Evolutionary conservation across 305 asterid species (phyloP), one percentile per base, ranked within the genome.

Genomic region (Salvia sclarea): DNA sequence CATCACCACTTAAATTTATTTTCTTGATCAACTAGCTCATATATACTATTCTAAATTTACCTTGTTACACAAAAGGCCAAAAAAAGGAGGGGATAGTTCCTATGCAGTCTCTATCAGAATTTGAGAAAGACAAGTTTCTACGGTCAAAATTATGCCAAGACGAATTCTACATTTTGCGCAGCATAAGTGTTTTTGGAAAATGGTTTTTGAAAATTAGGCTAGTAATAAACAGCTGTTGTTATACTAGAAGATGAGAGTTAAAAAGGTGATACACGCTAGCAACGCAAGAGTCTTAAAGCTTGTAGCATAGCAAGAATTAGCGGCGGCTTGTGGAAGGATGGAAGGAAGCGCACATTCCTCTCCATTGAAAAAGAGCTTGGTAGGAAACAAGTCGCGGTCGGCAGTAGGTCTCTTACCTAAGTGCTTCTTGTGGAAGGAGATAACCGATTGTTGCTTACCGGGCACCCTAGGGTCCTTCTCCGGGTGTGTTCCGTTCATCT

Each of bases 321-420:
- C 73, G 28, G 22, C 8, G 17, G 82, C 66, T 41, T 37, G 38
- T 0, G 80, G 82, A 38, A 74, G 17, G 12, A 22, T 16, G 0
- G 49, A 17, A 0, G 79, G 84, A 43, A 71, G 75, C 10, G 70
- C 80, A 35, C 82, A 80, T 28, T 80, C 81, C n/a, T 80, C 84
- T 25, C 81, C 79, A 16, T 79, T 76, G 41, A 79, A 79, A 24
- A 69, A 47, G 69, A 79, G 4, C 63, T 57, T 72, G 14, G 74
- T 8, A 6, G 84, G 84, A 35, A 70, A 74, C 14, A 74, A 53
- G 12, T 80, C 79, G 0, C 68, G 53, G 2, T 76, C 73, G 3
- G 54, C 65, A 0, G 75, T 18, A 3, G 30, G 50, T 8, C 63
- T 2, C 1, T 14, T 22, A 0, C 61, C 35, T n/a, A 37, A 9